phyloP scores from a whole-genome alignment of 768 basidiomycete species.

The Trametes cubensis region DNA sequence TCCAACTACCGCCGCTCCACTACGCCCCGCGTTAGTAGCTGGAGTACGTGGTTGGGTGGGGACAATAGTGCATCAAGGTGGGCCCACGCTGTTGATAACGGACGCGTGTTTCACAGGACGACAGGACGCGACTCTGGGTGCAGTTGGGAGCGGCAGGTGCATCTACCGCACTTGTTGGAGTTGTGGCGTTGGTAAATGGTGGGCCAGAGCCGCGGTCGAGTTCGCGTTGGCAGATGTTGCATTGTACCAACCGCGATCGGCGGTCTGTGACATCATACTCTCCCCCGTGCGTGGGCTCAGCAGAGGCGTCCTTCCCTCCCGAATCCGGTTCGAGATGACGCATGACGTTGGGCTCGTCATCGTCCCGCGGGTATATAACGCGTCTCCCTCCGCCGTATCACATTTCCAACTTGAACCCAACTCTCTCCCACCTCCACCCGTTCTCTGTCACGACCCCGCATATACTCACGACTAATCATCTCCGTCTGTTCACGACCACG shows the following conservation, averaged over 20 bases:
- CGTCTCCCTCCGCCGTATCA: neutral
- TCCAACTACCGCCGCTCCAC: slow-evolving; percentile 11
- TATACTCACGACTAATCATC: slow-evolving; percentile 9
- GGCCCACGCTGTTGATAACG: neutral
- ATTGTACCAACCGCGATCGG: slow-evolving; percentile 11
- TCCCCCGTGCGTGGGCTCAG: neutral
- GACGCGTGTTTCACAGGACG: neutral
- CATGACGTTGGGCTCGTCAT: slow-evolving; percentile 23
- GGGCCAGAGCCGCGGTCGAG: neutral
- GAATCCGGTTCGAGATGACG: slow-evolving; percentile 1
- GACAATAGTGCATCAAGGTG: neutral
- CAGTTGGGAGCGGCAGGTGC: neutral
- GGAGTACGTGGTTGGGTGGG: neutral
- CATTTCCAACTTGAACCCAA: slow-evolving; percentile 24
- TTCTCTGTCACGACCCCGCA: slow-evolving; percentile 11
- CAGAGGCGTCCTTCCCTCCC: neutral
- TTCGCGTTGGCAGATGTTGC: neutral
- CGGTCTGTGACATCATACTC: slow-evolving; percentile 21
- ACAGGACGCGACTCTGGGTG: neutral
- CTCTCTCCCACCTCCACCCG: slow-evolving; percentile 4
- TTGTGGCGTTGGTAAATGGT: slow-evolving; percentile 14
- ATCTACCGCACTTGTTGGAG: slow-evolving; percentile 8
- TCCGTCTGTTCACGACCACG: slow-evolving; percentile 14
- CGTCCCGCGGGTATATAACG: slow-evolving; percentile 17
- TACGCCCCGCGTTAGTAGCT: slow-evolving; percentile 2